Evolutionary conservation across 345 rosid species (phyloP).

Genomic region (Eucalyptus rudis): DNA sequence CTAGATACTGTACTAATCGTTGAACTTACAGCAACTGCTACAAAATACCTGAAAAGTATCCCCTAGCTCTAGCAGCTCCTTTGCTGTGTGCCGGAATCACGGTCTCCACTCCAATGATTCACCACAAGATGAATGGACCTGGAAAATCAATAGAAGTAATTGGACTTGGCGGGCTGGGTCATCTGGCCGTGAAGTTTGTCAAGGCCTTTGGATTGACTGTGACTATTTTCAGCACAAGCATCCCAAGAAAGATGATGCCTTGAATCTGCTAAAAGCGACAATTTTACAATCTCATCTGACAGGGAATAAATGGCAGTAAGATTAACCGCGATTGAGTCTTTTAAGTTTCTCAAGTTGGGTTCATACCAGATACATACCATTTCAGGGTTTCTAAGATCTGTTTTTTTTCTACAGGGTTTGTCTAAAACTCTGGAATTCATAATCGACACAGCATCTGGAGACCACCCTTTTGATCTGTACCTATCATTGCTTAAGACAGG

Average conservation of each 20-base stretch:
- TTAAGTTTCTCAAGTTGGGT: background rate
- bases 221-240: conserved; percentile 22
- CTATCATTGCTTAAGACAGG: conserved; percentile 33
- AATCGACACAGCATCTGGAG: conserved; percentile 74
- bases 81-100: conserved; percentile 24
- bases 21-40: conserved; percentile 14
- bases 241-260: conserved; percentile 28
- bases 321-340: background rate
- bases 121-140: conserved; percentile 20
- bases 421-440: conserved; percentile 62
- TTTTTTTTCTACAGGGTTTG: conserved; percentile 18
- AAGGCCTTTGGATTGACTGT: conserved; percentile 29
- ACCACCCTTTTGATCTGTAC: conserved; percentile 64
- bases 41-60: conserved; percentile 23
- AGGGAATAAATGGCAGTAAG: conserved; percentile 55
- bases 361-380: background rate
- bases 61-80: conserved; percentile 20
- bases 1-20: background rate
- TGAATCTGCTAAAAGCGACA: conserved; percentile 14
- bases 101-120: conserved; percentile 21
- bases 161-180: conserved; percentile 35
- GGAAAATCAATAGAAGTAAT: conserved; percentile 24
- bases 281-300: conserved; percentile 15
- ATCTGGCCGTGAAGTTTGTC: conserved; percentile 32
- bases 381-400: background rate